Evolutionary conservation across 768 basidiomycete genomes (phyloP).

Genomic region (Tephrocybe rancida): DNA sequence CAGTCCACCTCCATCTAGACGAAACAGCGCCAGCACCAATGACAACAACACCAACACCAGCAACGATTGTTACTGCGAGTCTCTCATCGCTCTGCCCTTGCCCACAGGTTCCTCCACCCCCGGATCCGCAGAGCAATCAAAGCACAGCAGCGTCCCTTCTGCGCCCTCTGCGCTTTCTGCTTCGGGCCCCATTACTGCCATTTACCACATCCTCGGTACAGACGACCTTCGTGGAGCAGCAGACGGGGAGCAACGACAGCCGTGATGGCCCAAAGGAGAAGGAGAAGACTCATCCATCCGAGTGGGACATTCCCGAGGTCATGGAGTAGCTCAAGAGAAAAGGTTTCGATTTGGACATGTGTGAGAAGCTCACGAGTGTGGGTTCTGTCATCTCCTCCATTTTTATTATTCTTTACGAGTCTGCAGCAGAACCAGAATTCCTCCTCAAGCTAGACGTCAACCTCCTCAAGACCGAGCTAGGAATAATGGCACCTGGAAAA

Average conservation of each 20-base stretch:
- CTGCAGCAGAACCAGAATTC: slow-evolving; percentile 99
- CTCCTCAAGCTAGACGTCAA: slow-evolving; percentile 91
- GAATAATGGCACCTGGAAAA: slow-evolving; percentile 92
- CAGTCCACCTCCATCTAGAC: not conserved
- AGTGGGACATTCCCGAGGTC: slow-evolving; percentile 91
- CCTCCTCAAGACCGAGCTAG: slow-evolving; percentile 91
- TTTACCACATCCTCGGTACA: too few relatives aligned
- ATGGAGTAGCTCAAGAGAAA: slow-evolving; percentile 83
- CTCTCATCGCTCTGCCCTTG: slow-evolving; percentile 25
- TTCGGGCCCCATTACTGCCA: slow-evolving; percentile 11
- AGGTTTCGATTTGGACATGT: slow-evolving; percentile 84
- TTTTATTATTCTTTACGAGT: too few relatives aligned
- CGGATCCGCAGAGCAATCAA: slow-evolving; percentile 31
- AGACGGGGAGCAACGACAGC: slow-evolving; percentile 24
- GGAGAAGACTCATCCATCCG: slow-evolving; percentile 53
- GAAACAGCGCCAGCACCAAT: not conserved
- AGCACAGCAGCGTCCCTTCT: slow-evolving; percentile 41
- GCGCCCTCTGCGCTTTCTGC: slow-evolving; percentile 11
- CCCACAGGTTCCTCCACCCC: slow-evolving; percentile 16
- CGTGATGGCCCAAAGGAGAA: too few relatives aligned
- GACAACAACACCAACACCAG: slow-evolving; percentile 7
- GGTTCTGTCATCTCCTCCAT: too few relatives aligned
- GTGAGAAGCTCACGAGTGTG: slow-evolving; percentile 85
- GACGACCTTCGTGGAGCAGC: too few relatives aligned
- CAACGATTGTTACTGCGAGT: slow-evolving; percentile 30